Evolutionary conservation across 176 grass and related monocot species (phyloP), one percentile per base, ranked within the genome.

Genomic region (Oryza australiensis): DNA sequence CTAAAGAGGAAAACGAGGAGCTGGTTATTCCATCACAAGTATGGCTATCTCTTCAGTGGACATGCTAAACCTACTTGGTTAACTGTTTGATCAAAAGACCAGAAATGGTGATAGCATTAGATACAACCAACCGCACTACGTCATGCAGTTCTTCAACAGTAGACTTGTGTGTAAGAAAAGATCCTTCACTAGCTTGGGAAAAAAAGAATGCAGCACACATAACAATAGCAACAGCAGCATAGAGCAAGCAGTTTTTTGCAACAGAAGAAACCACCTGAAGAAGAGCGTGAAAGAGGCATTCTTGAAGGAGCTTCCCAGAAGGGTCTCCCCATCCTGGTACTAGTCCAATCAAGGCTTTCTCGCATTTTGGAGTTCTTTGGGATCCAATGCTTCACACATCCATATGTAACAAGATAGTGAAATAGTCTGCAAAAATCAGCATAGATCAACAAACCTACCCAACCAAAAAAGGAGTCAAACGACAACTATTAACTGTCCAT

Each of bases 381-480:
- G 90, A 98, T 98, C 96, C 96, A 98, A 93, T 98, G 96, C 96
- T 93, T 98, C 93, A 93, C 88, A 73, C 87, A 86, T 79, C 20
- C 37, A 89, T 84, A 55, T 66, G 62, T 64, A 83, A 79, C 15
- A 81, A 68, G 53, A 62, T 13, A 73, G 83, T 70, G 75, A 55
- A 74, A 62, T 13, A 76, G 83, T 73, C 89, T 89, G 75, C 65
- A 82, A 91, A 86, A 77, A 71, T 73, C 83, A 85, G n/a, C 22
- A 79, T 28, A 66, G 24, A 57, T 64, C 38, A 77, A 7, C 9
- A 10, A 75, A 38, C 2, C 15, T 65, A 69, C n/a, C 0, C 57
- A 46, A 33, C 18, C 3, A 12, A 12, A 51, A 74, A 62, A 3
- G 4, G 75, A 70, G 12, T 20, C 22, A 37, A 67, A 15, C 27